Percentiles rank a stretch among this genome's conserved stretches.
These are phyloP conservation scores for Madurella fahalii DNA, from an alignment of 2,329 filamentous ascomycete species.

Conservation along the genomic window DNA sequence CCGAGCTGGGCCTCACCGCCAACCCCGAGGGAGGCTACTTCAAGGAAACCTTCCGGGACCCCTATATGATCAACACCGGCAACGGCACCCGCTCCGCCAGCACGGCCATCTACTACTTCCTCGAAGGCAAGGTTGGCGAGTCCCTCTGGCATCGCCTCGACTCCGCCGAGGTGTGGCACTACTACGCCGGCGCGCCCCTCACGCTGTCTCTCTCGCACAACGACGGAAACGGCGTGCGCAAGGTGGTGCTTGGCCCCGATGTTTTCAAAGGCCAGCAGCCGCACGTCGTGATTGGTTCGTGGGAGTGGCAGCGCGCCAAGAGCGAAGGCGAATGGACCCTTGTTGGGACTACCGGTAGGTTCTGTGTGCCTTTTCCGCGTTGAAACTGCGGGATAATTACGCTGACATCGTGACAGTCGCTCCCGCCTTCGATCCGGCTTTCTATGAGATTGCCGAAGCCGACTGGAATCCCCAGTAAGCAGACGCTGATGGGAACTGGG, in stretches of 20 bases:
- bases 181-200: slow-evolving; percentile 50
- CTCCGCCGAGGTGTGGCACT: slow-evolving; percentile 49
- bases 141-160: slow-evolving; percentile 50
- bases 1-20: slow-evolving; percentile 38
- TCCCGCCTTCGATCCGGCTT: slow-evolving; percentile 3
- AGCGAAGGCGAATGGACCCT: slow-evolving; percentile 47
- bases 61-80: slow-evolving; percentile 10
- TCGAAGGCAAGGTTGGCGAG: slow-evolving; percentile 39
- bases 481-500: too few relatives aligned
- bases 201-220: slow-evolving; percentile 41
- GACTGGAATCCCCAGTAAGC: slow-evolving; percentile 1
- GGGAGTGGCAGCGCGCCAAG: slow-evolving; percentile 44
- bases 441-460: slow-evolving; percentile 2
- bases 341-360: slow-evolving; percentile 32
- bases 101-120: slow-evolving; percentile 51
- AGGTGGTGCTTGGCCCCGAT: slow-evolving; percentile 39
- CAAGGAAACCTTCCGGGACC: slow-evolving; percentile 44
- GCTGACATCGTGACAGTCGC: slow-evolving; percentile 2
- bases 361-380: background rate
- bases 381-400: background rate
- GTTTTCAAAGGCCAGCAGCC: slow-evolving; percentile 41
- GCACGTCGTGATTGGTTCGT: slow-evolving; percentile 39
- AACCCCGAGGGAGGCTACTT: slow-evolving; percentile 49
- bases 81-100: slow-evolving; percentile 39
- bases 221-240: slow-evolving; percentile 37